Conservation (phyloP, 2,329 filamentous ascomycete species). For the Magnaporthales sp. region DNA sequence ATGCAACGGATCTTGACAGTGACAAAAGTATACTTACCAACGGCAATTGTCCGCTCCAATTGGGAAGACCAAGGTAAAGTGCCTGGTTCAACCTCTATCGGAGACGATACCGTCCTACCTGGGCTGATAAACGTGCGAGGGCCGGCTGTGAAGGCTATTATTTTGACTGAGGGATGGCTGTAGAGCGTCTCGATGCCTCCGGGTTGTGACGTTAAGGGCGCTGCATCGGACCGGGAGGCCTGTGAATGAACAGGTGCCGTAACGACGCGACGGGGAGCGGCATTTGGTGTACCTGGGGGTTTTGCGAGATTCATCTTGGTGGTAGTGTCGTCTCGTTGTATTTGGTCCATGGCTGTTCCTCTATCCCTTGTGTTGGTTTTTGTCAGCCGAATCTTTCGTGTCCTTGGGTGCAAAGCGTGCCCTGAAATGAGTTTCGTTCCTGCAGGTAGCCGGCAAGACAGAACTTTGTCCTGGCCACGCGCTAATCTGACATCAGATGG, state of each 20-base stretch:
- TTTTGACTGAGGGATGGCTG: slow-evolving; percentile 62
- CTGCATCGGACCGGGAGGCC: slow-evolving; percentile 14
- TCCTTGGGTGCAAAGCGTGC: background rate
- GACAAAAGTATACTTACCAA: slow-evolving; percentile 41
- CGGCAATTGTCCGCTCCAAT: slow-evolving; percentile 74
- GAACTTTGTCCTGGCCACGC: background rate
- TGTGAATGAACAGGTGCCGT: slow-evolving; percentile 26
- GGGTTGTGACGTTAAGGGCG: slow-evolving; percentile 15
- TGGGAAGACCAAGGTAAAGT: slow-evolving; percentile 65
- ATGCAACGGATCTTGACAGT: background rate
- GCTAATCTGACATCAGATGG: background rate
- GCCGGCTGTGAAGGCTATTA: slow-evolving; percentile 44
- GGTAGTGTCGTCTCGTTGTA: background rate
- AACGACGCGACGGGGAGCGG: slow-evolving; percentile 18
- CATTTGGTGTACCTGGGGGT: slow-evolving; percentile 12
- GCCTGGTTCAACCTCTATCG: slow-evolving; percentile 42
- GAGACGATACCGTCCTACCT: slow-evolving; percentile 18
- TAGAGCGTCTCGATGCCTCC: slow-evolving; percentile 60
- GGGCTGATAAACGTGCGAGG: slow-evolving; percentile 23
- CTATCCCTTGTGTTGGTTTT: background rate
- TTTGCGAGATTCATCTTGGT: slow-evolving; percentile 15
- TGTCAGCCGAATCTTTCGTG: background rate
- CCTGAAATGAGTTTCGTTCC: background rate
- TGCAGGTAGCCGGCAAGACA: background rate
- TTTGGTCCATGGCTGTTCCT: background rate